Base-by-base conservation (phyloP, 1,139 yeast species). In the Saccharomycopsis phalli region DNA sequence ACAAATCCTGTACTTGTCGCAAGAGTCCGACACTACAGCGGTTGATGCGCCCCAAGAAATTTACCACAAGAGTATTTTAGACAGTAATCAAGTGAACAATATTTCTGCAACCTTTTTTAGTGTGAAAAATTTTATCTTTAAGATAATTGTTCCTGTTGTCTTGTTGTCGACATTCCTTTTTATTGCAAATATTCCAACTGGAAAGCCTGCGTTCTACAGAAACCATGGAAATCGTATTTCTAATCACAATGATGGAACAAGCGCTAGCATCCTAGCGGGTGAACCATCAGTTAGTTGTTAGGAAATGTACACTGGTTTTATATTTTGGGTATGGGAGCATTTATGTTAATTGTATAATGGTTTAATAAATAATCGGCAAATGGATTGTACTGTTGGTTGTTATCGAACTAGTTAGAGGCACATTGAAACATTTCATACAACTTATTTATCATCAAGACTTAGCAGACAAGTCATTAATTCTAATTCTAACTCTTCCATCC, bases 61-160 rank as follows among this genome's bases (percentile, higher is more conserved):
- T n/a, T n/a, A n/a, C n/a, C n/a, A n/a, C n/a, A n/a, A n/a, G n/a
- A n/a, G n/a, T n/a, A n/a, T n/a, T n/a, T n/a, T n/a, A n/a, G n/a
- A n/a, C n/a, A 11, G 14, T 5, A 21, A 14, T n/a, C 38, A 19
- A n/a, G 19, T 31, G 10, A 37, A 40, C 32, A 40, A 42, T 13
- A 18, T 42, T 5, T 34, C 42, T 10, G 35, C 35, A 5, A 26
- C 42, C 13, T 39, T 42, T 20, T 42, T 42, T 22, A 36, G 25
- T 23, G 44, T 40, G 11, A 42, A 42, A 31, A 42, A 36, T n/a
- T 42, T 39, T 29, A 41, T 42, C 6, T 42, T 42, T 18, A 42
- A 42, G 28, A 32, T 42, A 13, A 42, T 42, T 23, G 43, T 42
- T 8, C 46, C 46, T 2, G 38, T 42, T 11, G 41, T 42, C 11